Evolutionary conservation across 352 stramenopile genomes (phyloP), one percentile per base, ranked within the genome.

Genomic region (Globisporangium cederbergense): DNA sequence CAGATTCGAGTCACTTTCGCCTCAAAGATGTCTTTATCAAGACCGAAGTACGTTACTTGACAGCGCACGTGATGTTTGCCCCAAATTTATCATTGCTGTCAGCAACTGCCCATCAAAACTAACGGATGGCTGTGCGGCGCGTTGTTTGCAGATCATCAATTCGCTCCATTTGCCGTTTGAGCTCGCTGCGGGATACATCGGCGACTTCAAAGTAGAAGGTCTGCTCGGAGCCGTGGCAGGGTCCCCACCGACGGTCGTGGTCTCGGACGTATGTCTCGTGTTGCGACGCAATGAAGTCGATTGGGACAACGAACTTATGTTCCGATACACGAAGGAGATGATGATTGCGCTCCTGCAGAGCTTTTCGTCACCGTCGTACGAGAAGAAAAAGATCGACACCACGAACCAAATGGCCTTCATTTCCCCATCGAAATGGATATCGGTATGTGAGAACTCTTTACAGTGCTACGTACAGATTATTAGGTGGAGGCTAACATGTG

Each of bases 271-370:
- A 1, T 87, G 80, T 45, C 76, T 93, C 25, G 79, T 93, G 20
- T 58, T 93, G 1, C 69, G 72, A 32, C 78, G 77, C 18, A 78
- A 89, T 45, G 59, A 76, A 7, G 73, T 88, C 7, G 71, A 86
- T 52, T 91, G 82, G 82, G 70, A 79, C 46, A 84, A 90, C 47
- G 85, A 90, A 36, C 66, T 90, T n/a, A 66, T 79, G 42, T 68
- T 89, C 16, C 82, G 84, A n/a, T 89, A 89, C 51, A 71, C 82
- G 9, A 88, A 86, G 45, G 82, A 93, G 34, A 67, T 90, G 1
- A 25, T 87, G 20, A 59, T 91, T 22, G 73, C 82, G 25, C 70
- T 91, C 7, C 71, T 75, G 46, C 85, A 93, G 67, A 77, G 71
- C 45, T 55, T 90, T 5, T 66, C 73, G 30, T 67, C 67, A 0